phyloP scores from a whole-genome alignment of 2,329 filamentous ascomycete genomes.

The Fusarium sacchari region DNA sequence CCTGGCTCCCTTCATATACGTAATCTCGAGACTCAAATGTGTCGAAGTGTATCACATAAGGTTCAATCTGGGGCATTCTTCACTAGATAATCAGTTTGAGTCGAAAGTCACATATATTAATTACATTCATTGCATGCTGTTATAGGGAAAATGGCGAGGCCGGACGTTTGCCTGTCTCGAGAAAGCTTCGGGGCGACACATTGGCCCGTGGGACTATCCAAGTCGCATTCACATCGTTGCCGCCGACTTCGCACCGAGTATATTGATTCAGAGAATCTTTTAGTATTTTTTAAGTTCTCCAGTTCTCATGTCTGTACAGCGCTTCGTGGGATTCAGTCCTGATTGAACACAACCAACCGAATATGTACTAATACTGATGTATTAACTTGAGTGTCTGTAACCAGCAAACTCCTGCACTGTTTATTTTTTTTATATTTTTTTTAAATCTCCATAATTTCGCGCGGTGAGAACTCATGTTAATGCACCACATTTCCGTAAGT shows the following conservation, averaged over 20 bases:
- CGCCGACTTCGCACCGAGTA: rapidly evolving
- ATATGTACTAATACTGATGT: rapidly evolving
- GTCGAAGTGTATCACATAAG: too few species aligned
- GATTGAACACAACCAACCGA: not conserved
- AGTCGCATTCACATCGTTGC: not conserved
- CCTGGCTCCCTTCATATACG: too few species aligned
- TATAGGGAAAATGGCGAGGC: not conserved
- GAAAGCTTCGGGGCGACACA: not conserved
- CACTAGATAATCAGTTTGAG: rapidly evolving
- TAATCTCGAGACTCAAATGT: not conserved
- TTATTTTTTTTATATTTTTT: not conserved
- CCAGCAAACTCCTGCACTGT: not conserved
- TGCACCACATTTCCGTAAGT: too few species aligned
- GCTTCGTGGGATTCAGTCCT: rapidly evolving
- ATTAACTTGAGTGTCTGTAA: not conserved
- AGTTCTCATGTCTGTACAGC: not conserved
- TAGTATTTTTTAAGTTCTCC: rapidly evolving
- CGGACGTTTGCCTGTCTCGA: not conserved
- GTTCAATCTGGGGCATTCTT: rapidly evolving
- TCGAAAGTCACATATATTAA: not conserved
- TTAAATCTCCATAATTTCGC: too few species aligned
- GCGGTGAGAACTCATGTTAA: not conserved
- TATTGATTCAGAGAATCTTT: rapidly evolving
- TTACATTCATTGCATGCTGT: rapidly evolving
- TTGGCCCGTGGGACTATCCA: not conserved